These are phyloP conservation scores for Coniochaeta sp. DNA, from an alignment of 2,329 filamentous ascomycete genomes.

Conservation along the genomic window DNA sequence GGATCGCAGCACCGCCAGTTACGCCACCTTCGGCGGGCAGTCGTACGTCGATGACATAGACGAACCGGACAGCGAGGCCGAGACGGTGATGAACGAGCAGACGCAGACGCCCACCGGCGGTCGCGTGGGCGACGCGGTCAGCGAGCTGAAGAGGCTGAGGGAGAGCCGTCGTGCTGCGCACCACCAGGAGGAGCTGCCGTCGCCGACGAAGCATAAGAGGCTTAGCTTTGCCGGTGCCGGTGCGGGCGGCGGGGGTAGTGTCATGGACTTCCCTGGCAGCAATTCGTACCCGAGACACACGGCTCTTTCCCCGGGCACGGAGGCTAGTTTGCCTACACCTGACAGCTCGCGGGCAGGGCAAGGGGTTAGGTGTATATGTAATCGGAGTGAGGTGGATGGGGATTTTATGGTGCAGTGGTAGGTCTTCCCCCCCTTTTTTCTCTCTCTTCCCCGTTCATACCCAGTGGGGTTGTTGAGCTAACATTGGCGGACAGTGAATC, in stretches of 20 bases:
- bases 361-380: constrained; percentile 52
- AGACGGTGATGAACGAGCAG: constrained; percentile 46
- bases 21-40: constrained; percentile 22
- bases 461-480: too few relatives aligned
- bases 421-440: constrained; percentile 15
- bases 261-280: constrained; percentile 14
- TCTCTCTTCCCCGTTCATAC: background rate
- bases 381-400: constrained; percentile 29
- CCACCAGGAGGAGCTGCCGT: constrained; percentile 15
- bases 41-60: constrained; percentile 16
- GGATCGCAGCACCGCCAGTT: constrained; percentile 39
- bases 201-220: constrained; percentile 24
- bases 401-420: constrained; percentile 60
- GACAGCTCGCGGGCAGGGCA: constrained; percentile 34
- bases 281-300: constrained; percentile 22
- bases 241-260: constrained; percentile 14
- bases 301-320: constrained; percentile 46
- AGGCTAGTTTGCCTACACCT: constrained; percentile 39
- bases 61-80: constrained; percentile 50
- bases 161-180: constrained; percentile 43
- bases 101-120: constrained; percentile 13
- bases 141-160: constrained; percentile 52
- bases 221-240: constrained; percentile 24
- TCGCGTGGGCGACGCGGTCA: constrained; percentile 46
- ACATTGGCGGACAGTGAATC: constrained; percentile 40